A percentile compares a stretch with the other conserved stretches of the same genome.
phyloP scores from a whole-genome alignment of 352 stramenopile species.

The Pythium coloratum region DNA sequence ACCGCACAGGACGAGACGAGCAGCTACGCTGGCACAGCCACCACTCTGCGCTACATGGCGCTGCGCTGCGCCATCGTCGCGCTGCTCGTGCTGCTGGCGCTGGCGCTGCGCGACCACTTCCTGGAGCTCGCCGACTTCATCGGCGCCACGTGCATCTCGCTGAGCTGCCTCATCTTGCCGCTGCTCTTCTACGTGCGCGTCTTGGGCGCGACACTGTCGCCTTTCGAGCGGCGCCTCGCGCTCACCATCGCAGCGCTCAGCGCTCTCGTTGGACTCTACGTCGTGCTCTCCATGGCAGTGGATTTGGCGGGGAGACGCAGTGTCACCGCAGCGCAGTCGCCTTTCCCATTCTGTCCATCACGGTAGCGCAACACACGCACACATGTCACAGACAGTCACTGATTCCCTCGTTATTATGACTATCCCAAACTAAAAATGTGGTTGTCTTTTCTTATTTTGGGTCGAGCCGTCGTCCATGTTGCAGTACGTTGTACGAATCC shows the following conservation, averaged over 20 bases:
- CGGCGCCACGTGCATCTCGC: constrained; percentile 27
- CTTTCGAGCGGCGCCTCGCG: constrained; percentile 18
- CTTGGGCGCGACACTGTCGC: constrained; percentile 16
- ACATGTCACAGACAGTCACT: neutral
- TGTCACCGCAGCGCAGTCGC: neutral
- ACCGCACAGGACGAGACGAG: neutral
- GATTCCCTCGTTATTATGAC: neutral
- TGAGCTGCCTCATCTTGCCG: constrained; percentile 36
- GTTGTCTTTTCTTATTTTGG: neutral
- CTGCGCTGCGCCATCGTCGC: constrained; percentile 24
- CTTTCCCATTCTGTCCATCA: constrained; percentile 22
- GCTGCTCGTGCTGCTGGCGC: constrained; percentile 27
- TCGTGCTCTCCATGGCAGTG: constrained; percentile 19
- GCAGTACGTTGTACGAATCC: no score
- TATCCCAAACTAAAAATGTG: neutral
- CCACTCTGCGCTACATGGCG: constrained; percentile 13
- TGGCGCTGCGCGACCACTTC: constrained; percentile 28
- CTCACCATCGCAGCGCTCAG: constrained; percentile 14
- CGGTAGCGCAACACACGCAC: neutral
- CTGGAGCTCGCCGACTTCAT: constrained; percentile 36
- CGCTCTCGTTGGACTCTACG: constrained; percentile 20
- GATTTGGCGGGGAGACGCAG: neutral
- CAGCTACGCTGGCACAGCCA: constrained; percentile 5
- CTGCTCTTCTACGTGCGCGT: constrained; percentile 35
- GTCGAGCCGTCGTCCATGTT: no score